phyloP scores from a whole-genome alignment of 2,329 filamentous ascomycete species.

The Penicillium sp. region DNA sequence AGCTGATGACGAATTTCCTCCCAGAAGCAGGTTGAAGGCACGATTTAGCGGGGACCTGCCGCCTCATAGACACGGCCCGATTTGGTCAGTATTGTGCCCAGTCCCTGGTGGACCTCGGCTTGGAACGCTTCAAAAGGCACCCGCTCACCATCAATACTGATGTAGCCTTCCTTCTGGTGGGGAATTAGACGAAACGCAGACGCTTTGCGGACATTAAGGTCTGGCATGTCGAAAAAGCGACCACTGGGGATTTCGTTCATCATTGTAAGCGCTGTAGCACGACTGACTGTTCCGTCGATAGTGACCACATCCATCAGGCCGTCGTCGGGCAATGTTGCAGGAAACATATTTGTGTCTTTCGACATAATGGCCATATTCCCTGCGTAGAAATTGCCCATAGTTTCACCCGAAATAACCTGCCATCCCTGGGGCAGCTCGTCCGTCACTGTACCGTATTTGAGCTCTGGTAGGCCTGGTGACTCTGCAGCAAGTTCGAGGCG shows the following conservation, averaged over 20 bases:
- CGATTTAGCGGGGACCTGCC: constrained; percentile 30
- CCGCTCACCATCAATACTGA: constrained; percentile 90
- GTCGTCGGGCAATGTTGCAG: constrained; percentile 72
- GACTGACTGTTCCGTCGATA: constrained; percentile 71
- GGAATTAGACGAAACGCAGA: constrained; percentile 84
- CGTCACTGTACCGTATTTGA: constrained; percentile 76
- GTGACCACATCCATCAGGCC: constrained; percentile 82
- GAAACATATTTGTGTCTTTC: constrained; percentile 80
- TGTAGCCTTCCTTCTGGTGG: constrained; percentile 69
- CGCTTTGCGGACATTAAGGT: constrained; percentile 80
- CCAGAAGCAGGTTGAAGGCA: background rate
- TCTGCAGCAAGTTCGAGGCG: constrained; percentile 38
- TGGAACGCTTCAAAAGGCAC: constrained; percentile 88
- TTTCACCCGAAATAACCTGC: constrained; percentile 69
- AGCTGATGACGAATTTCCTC: background rate
- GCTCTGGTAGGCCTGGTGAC: constrained; percentile 61
- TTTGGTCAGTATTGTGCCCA: constrained; percentile 83
- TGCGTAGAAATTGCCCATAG: constrained; percentile 86
- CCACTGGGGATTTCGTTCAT: constrained; percentile 69
- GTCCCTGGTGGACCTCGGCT: constrained; percentile 76
- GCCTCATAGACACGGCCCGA: constrained; percentile 69
- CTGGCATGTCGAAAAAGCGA: constrained; percentile 73
- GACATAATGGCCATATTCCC: constrained; percentile 97
- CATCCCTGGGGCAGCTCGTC: constrained; percentile 76
- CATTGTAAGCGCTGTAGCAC: constrained; percentile 64